Evolutionary conservation across 2,329 filamentous ascomycete species (phyloP).

Genomic region (Pyrenophora tritici-repentis): DNA sequence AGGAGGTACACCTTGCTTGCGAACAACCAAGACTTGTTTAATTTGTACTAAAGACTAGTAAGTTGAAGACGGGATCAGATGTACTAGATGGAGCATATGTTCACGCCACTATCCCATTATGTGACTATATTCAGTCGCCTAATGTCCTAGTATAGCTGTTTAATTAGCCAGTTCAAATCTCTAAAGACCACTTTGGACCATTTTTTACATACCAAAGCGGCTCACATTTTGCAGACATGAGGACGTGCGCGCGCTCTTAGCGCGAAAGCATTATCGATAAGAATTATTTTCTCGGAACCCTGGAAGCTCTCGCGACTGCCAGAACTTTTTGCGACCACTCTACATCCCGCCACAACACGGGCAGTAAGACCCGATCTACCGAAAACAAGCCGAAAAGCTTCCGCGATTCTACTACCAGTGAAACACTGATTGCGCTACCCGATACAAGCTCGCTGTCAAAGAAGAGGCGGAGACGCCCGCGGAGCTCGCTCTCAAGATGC

Average conservation of each 20-base stretch:
- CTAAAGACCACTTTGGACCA: too few relatives aligned
- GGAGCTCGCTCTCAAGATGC: constrained; percentile 42
- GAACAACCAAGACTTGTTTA: too few relatives aligned
- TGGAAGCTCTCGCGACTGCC: constrained; percentile 4
- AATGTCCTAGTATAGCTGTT: too few relatives aligned
- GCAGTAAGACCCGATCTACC: neutral
- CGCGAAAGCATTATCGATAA: constrained; percentile 13
- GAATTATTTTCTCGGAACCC: constrained; percentile 15
- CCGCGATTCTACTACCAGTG: constrained; percentile 4
- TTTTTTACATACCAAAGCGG: too few relatives aligned
- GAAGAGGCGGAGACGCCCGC: constrained; percentile 41
- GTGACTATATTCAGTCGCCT: too few relatives aligned
- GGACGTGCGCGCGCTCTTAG: neutral
- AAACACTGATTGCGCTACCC: constrained; percentile 7
- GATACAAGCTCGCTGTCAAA: neutral
- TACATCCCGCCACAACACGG: constrained; percentile 3
- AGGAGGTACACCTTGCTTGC: too few relatives aligned
- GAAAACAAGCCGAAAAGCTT: neutral
- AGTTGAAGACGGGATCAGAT: too few relatives aligned
- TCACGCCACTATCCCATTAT: too few relatives aligned
- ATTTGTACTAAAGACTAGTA: too few relatives aligned
- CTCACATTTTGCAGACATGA: too few relatives aligned
- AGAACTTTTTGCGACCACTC: constrained; percentile 12
- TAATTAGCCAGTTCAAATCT: too few relatives aligned
- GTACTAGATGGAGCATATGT: too few relatives aligned